Evolutionary conservation across 306 rosid genomes (phyloP), one percentile per base, ranked within the genome.

Genomic region (Gynostemma pentaphyllum): DNA sequence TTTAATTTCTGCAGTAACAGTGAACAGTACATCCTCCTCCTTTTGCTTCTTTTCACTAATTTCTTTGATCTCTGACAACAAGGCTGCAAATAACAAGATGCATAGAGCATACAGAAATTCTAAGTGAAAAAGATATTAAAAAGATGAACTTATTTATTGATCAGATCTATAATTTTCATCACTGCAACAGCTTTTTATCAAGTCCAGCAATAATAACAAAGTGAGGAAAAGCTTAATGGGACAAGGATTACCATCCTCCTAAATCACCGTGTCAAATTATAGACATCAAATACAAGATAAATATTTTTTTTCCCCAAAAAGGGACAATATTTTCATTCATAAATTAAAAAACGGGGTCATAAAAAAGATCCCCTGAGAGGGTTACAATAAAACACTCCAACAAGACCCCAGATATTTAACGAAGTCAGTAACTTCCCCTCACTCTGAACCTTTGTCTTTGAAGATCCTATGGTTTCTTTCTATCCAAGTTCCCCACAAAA

Each of bases 41-140:
- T 84, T 81, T 67, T 85, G 95, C 76, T 81, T 90, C 53, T 77
- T 80, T 70, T 87, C 99, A 81, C 83, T 94, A 66, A 79, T 69
- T 70, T 88, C 99, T 80, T 83, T 94, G 75, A 94, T 94, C 79
- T 88, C 99, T 49, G 89, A 68, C 69, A 88, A 87, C 84, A 94
- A 78, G 66, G 84, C 99, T 94, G 85, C 60, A 55, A 61, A 40
- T 24, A 79, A 29, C 30, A 52, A 64, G 19, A 34, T 54, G 50
- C 56, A 70, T 51, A 47, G 26, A 36, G 16, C 6, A 36, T 21
- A 36, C 36, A 57, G 29, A 36, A 36, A 57, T 19, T 21, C 44
- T 29, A 41, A 57, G 64, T 27, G 3, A 4, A 19, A 3, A 16
- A 8, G 52, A 46, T 16, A 46, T 46, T 4, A 16, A 50, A 2